These are phyloP conservation scores for Corylus avellana DNA, from an alignment of 306 rosid genomes.

Conservation along the genomic window DNA sequence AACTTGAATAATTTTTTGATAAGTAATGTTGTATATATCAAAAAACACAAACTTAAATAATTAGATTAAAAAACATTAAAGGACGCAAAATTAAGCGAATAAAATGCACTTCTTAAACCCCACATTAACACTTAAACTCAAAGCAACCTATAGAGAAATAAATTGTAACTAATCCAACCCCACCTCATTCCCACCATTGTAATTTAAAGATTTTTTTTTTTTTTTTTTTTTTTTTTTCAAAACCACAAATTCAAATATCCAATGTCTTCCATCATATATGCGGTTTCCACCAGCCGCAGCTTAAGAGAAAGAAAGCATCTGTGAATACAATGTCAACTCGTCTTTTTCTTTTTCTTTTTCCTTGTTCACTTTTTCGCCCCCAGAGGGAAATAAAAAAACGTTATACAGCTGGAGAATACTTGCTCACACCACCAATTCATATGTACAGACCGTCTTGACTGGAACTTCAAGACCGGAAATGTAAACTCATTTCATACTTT, in stretches of 20 bases:
- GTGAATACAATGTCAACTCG: background rate
- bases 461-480: slow-evolving; percentile 29
- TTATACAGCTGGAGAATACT: slow-evolving; percentile 29
- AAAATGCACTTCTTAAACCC: too few relatives aligned
- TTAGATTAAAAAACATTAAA: too few relatives aligned
- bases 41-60: too few relatives aligned
- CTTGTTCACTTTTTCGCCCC: background rate
- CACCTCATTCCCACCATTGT: background rate
- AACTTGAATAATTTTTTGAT: too few relatives aligned
- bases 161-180: too few relatives aligned
- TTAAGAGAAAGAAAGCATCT: background rate
- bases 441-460: slow-evolving; percentile 44
- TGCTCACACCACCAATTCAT: slow-evolving; percentile 36
- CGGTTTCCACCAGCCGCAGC: background rate
- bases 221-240: too few relatives aligned
- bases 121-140: too few relatives aligned
- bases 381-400: slow-evolving; percentile 19
- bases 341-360: slow-evolving; percentile 5
- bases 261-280: background rate
- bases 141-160: too few relatives aligned
- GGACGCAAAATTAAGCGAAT: too few relatives aligned
- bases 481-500: slow-evolving; percentile 35
- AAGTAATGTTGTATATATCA: too few relatives aligned
- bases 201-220: background rate
- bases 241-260: background rate